Conservation (phyloP, 1,284 basidiomycete genomes). For the Vanrija sp. region DNA sequence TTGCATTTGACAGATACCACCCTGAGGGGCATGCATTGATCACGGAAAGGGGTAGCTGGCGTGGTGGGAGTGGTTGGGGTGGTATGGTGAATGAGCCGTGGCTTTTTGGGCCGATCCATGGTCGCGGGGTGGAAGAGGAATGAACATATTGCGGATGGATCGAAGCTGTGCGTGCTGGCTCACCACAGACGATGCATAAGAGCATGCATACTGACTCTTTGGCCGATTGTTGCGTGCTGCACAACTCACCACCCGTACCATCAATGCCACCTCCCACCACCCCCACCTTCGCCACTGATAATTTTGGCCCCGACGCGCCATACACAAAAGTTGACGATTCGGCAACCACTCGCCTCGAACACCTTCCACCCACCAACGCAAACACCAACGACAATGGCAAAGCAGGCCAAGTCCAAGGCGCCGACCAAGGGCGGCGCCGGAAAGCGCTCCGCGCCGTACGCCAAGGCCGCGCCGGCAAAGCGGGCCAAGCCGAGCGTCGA, state of each 20-base stretch:
- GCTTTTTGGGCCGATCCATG: too few species aligned
- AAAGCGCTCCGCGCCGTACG: slow-evolving; percentile 2
- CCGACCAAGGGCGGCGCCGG: not conserved
- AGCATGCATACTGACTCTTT: too few species aligned
- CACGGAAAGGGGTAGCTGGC: not conserved
- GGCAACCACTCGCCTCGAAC: slow-evolving; percentile 32
- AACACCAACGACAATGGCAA: slow-evolving; percentile 6
- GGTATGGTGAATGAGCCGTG: too few species aligned
- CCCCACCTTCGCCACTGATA: not conserved
- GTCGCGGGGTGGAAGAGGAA: too few species aligned
- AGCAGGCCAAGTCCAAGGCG: slow-evolving; percentile 27
- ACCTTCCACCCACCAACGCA: slow-evolving; percentile 4
- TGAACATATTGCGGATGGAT: too few species aligned
- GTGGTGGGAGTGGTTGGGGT: not conserved
- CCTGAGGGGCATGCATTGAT: not conserved
- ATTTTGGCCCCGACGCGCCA: not conserved
- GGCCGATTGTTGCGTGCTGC: too few species aligned
- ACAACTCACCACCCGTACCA: too few species aligned
- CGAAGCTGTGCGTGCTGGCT: too few species aligned
- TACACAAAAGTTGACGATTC: slow-evolving; percentile 18
- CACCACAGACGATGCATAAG: too few species aligned
- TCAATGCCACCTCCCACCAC: not conserved
- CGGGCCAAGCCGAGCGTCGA: slow-evolving; percentile 23
- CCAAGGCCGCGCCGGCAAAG: not conserved
- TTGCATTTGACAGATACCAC: slow-evolving; percentile 5